Percentiles rank a stretch among this genome's conserved stretches.
phyloP scores from a whole-genome alignment of 2,329 filamentous ascomycete species.

The Cladobotryum mycophilum region DNA sequence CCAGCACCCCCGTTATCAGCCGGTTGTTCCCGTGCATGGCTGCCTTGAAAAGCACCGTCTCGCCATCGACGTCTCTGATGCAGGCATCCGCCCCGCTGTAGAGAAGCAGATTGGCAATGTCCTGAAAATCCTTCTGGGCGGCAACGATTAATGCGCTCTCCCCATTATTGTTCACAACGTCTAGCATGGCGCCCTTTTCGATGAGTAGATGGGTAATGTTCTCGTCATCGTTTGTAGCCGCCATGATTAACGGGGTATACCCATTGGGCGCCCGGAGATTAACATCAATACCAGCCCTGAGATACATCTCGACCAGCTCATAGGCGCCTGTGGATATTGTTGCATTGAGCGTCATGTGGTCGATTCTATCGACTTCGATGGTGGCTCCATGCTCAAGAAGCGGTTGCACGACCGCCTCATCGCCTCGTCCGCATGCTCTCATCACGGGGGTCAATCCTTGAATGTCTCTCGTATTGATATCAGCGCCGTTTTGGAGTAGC shows the following conservation, averaged over 20 bases:
- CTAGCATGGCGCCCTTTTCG: neutral
- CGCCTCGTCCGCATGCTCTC: neutral
- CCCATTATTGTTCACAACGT: neutral
- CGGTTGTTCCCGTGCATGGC: too few relatives aligned
- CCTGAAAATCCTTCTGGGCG: too few relatives aligned
- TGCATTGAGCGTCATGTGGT: neutral
- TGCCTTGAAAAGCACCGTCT: too few relatives aligned
- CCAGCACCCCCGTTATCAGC: too few relatives aligned
- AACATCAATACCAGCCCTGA: too few relatives aligned
- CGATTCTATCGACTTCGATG: neutral
- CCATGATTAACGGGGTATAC: too few relatives aligned
- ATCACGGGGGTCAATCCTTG: conserved; percentile 1
- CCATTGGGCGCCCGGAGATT: too few relatives aligned
- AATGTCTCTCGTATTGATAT: conserved; percentile 1
- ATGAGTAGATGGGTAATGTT: neutral
- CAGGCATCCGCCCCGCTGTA: neutral
- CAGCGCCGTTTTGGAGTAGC: neutral
- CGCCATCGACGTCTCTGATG: too few relatives aligned
- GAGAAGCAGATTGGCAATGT: neutral
- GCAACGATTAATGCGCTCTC: neutral
- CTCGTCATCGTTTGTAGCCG: too few relatives aligned
- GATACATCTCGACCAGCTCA: neutral
- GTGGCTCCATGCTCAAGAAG: conserved; percentile 5
- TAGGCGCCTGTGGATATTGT: neutral
- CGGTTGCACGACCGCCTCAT: neutral